Evolutionary conservation across 1,139 yeast genomes (phyloP), one percentile per base, ranked within the genome.

Genomic region (Magnusiomyces suaveolens): DNA sequence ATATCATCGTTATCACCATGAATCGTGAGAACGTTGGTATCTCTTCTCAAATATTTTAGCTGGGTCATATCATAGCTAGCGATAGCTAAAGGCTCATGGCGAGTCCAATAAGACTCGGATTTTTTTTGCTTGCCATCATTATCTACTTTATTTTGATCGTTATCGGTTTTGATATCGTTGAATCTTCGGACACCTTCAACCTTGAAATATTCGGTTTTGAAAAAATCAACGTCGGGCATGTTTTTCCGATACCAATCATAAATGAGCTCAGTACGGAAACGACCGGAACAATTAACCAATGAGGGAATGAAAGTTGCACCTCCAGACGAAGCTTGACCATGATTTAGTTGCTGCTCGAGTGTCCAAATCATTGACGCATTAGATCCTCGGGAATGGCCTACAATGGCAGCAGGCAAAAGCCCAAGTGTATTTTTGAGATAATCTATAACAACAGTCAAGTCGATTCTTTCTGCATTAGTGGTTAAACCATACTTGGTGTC

Each of bases 301-400:
- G 78, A 76, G 1, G 94, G 92, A 1, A 86, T 81, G 24, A 73
- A 44, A 60, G 65, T 51, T 64, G 72, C 57, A 2, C 33, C 51
- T 32, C 50, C 48, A 2, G 64, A 57, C 25, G 10, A 29, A 29
- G 10, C 33, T 6, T 6, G 12, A 29, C 33, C 33, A 12, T 29
- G 6, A 29, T 67, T 61, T 18, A 64, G 57, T 55, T 74, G 75
- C 58, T 78, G 80, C 51, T 68, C 61, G 47, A 76, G 57, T 1
- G 84, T 83, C 88, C 94, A 89, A 55, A 78, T 71, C 62, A 87
- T 82, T 81, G 83, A 80, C n/a, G 92, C 84, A 25, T 85, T 78
- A 0, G 80, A 75, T 2, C 95, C 97, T 57, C 97, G 72, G 0
- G 96, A 87, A 66, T 90, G 97, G 1, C 82, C 83, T 39, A 87